phyloP scores from a whole-genome alignment of 495 filamentous ascomycete genomes.

The Rusavskia elegans region DNA sequence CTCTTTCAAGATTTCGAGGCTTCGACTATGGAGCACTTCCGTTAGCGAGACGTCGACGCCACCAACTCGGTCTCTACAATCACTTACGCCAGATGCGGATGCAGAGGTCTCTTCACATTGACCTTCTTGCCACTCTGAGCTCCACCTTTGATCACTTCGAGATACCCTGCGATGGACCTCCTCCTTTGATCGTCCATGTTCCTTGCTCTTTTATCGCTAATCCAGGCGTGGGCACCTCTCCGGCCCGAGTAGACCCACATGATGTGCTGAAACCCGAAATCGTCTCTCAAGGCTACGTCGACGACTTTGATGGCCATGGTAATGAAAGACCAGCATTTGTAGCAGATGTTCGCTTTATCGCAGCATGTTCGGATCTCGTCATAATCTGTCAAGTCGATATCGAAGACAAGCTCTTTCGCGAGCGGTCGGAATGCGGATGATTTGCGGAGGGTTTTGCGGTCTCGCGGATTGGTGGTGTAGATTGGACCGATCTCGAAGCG shows the following conservation, averaged over 20 bases:
- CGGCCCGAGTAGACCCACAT: slow-evolving; percentile 97
- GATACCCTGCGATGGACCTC: slow-evolving; percentile 68
- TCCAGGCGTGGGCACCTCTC: slow-evolving; percentile 94
- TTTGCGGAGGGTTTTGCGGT: slow-evolving; percentile 77
- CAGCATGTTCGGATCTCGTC: slow-evolving; percentile 94
- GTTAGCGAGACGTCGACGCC: background rate
- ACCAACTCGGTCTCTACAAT: background rate
- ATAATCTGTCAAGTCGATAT: slow-evolving; percentile 98
- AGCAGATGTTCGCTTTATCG: slow-evolving; percentile 79
- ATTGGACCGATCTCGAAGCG: slow-evolving; percentile 97
- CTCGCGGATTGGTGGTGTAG: slow-evolving; percentile 82
- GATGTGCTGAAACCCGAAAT: slow-evolving; percentile 92
- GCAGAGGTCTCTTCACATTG: slow-evolving; percentile 68
- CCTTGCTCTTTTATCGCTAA: slow-evolving; percentile 82
- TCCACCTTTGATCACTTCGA: slow-evolving; percentile 74
- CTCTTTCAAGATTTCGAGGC: slow-evolving; percentile 61
- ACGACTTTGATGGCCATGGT: slow-evolving; percentile 95
- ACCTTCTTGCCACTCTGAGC: slow-evolving; percentile 76
- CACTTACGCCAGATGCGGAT: slow-evolving; percentile 66
- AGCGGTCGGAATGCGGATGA: slow-evolving; percentile 55
- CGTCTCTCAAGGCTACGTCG: slow-evolving; percentile 69
- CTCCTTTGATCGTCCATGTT: slow-evolving; percentile 69
- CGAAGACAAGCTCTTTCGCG: slow-evolving; percentile 87
- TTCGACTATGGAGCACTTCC: slow-evolving; percentile 36
- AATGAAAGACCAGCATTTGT: slow-evolving; percentile 90